Evolutionary conservation across 2,329 filamentous ascomycete genomes (phyloP).

Genomic region (Diaporthe capsici): DNA sequence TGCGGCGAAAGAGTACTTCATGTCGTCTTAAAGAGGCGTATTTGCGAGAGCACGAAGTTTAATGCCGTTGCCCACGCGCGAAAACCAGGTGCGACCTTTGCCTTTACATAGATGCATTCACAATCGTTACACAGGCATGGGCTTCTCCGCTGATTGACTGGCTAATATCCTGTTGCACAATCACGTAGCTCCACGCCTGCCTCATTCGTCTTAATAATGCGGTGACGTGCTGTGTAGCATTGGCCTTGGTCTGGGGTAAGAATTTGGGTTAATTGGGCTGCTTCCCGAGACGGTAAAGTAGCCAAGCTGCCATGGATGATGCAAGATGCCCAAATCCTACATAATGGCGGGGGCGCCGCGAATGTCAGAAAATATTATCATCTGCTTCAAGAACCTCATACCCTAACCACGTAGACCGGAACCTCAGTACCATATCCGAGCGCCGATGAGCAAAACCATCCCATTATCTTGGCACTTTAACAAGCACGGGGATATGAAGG

Average conservation of each 20-base stretch:
- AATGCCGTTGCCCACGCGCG: no score
- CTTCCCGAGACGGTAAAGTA: not conserved
- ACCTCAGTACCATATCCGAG: not conserved
- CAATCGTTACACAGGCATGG: not conserved
- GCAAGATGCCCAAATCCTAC: not conserved
- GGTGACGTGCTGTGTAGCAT: slow-evolving; percentile 6
- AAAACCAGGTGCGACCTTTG: no score
- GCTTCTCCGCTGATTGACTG: not conserved
- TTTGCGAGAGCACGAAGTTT: not conserved
- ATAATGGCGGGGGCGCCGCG: not conserved
- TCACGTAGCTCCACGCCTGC: slow-evolving; percentile 2
- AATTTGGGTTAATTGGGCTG: not conserved
- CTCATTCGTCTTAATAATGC: not conserved
- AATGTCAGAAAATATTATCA: not conserved
- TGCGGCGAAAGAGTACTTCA: not conserved
- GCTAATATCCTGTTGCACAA: not conserved
- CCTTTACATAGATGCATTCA: not conserved
- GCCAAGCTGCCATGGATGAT: slow-evolving; percentile 26
- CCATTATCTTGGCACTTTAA: not conserved
- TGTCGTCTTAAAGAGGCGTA: not conserved
- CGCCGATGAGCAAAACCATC: not conserved
- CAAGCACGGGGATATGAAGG: not conserved
- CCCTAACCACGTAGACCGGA: not conserved
- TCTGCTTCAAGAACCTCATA: not conserved
- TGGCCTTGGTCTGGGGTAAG: not conserved